Conservation (phyloP, 768 basidiomycete genomes). For the Termitomyces sp. region DNA sequence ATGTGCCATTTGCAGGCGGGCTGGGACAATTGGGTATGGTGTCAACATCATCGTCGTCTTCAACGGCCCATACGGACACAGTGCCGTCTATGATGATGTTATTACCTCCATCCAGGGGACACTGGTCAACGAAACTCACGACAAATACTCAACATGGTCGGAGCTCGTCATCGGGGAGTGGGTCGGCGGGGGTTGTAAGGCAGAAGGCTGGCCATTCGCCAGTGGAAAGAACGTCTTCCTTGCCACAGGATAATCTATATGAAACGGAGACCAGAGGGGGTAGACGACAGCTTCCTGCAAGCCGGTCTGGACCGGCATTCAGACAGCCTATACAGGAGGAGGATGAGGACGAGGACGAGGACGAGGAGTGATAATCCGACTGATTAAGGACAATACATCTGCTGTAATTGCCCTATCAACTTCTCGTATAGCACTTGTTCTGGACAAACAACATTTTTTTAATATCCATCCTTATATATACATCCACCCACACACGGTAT, state of each 20-base stretch:
- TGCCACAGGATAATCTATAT: constrained; percentile 45
- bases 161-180: constrained; percentile 15
- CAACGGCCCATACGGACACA: constrained; percentile 25
- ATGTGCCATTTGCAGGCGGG: constrained; percentile 71
- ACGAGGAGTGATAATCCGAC: constrained; percentile 48
- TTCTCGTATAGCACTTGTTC: background rate
- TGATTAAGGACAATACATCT: background rate
- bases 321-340: constrained; percentile 75
- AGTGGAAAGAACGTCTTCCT: constrained; percentile 52
- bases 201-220: constrained; percentile 54
- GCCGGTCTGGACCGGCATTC: constrained; percentile 69
- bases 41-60: constrained; percentile 22
- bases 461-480: constrained; percentile 1
- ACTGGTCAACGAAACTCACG: constrained; percentile 31
- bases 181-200: constrained; percentile 18
- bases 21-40: constrained; percentile 57
- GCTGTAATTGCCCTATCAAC: background rate
- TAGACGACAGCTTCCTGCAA: constrained; percentile 63
- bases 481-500: background rate
- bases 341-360: constrained; percentile 82
- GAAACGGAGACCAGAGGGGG: constrained; percentile 51
- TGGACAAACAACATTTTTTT: background rate
- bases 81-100: constrained; percentile 30
- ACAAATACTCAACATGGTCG: constrained; percentile 19
- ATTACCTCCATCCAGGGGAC: constrained; percentile 47